Base-by-base conservation (phyloP, 1,284 basidiomycete genomes). In the Tilletia setariae region DNA sequence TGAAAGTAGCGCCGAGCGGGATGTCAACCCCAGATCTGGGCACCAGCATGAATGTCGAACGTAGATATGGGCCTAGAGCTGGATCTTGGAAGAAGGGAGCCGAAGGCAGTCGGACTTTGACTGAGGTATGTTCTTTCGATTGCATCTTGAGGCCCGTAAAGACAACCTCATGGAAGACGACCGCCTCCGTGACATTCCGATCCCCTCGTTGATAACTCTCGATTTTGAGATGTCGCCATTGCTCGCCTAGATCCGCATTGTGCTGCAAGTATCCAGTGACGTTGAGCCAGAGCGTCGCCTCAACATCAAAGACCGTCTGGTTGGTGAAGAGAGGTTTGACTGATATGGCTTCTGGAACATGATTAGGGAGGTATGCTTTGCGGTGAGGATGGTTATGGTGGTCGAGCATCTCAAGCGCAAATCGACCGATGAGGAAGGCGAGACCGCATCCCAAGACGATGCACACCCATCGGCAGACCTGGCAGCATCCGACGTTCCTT, bases 211-310 rank as follows among this genome's bases (percentile, higher is more conserved):
- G 47, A 19, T 49, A 49, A 1, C 8, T 25, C 47, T 49, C 23
- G 47, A 49, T 8, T 19, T 49, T 25, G n/a, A 49, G 23, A 49
- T 49, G 47, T n/a, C n/a, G n/a, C 47, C 47, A 49, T 25, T 49
- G 2, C 47, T 49, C 23, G 47, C 47, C 47, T 1, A 49, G 47
- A 19, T 25, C 23, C 11, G 2, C 9, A 25, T 49, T n/a, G n/a
- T 49, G 47, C 23, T n/a, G 23, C n/a, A 49, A 19, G 16, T 49
- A 49, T 25, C 47, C 47, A 19, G 47, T 49, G n/a, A 49, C 2
- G 47, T 49, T 49, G n/a, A 49, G 47, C 47, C 47, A 49, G 23
- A 49, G 47, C n/a, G 47, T 49, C n/a, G 47, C 47, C 16, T 49
- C 47, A 1, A 49, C 16, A 19, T 49, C 47, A 19, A 49, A 49